Evolutionary conservation across 2,329 filamentous ascomycete species (phyloP).

Genomic region (Dactylellina cionopaga): DNA sequence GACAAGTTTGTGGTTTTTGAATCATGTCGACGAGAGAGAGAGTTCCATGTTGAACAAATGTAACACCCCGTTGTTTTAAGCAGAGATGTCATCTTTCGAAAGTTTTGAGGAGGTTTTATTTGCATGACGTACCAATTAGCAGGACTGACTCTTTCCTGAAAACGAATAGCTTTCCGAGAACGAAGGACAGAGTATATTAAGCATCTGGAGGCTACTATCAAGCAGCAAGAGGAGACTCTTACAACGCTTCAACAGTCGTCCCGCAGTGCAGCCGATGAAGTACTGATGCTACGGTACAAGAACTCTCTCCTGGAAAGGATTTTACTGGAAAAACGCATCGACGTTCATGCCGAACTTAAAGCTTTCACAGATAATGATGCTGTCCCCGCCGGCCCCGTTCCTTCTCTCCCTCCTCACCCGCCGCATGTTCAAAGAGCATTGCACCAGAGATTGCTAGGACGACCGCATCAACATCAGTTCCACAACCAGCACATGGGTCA

Average conservation of each 20-base stretch:
- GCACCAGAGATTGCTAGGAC: constrained; percentile 46
- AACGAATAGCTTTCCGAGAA: constrained; percentile 77
- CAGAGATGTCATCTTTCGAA: no score
- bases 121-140: no score
- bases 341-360: constrained; percentile 94
- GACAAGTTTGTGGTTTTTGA: background rate
- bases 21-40: background rate
- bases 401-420: constrained; percentile 59
- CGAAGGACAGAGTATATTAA: constrained; percentile 99
- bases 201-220: constrained; percentile 96
- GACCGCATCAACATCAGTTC: constrained; percentile 37
- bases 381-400: constrained; percentile 63
- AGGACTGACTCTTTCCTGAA: constrained; percentile 2
- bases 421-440: constrained; percentile 56
- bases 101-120: no score
- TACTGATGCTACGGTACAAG: constrained; percentile 97
- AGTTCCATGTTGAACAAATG: background rate
- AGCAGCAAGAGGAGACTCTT: constrained; percentile 92
- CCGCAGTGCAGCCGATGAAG: constrained; percentile 93
- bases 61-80: background rate
- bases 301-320: constrained; percentile 96
- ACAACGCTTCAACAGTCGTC: constrained; percentile 94
- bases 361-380: constrained; percentile 87
- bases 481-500: constrained; percentile 44
- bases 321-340: constrained; percentile 95